phyloP scores from a whole-genome alignment of 352 stramenopile genomes.

The Phytophthora rubi region DNA sequence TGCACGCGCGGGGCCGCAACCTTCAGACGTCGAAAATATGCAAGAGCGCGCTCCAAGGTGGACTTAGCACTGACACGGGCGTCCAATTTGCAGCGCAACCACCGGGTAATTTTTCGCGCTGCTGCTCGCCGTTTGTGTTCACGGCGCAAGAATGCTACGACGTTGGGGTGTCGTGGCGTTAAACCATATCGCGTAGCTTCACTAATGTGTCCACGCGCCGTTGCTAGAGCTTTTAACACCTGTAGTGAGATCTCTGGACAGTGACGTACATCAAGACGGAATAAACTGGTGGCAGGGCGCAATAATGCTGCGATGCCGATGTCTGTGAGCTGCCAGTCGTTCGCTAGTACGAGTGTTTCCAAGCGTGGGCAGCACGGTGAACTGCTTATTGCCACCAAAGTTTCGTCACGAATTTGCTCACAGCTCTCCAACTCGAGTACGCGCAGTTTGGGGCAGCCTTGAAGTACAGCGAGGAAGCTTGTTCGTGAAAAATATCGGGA shows the following conservation, averaged over 20 bases:
- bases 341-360: conserved; percentile 63
- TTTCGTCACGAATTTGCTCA: conserved; percentile 66
- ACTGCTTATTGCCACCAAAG: conserved; percentile 39
- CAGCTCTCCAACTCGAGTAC: conserved; percentile 76
- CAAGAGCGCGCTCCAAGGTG: conserved; percentile 52
- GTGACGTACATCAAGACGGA: conserved; percentile 60
- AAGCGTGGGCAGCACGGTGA: conserved; percentile 41
- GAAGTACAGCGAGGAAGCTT: conserved; percentile 59
- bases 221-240: conserved; percentile 44
- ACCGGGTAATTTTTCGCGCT: conserved; percentile 51
- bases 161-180: conserved; percentile 54
- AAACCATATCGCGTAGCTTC: conserved; percentile 50
- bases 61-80: conserved; percentile 45
- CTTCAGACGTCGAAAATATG: conserved; percentile 52
- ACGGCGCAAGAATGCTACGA: conserved; percentile 51
- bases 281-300: conserved; percentile 37
- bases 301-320: conserved; percentile 38
- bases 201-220: conserved; percentile 41
- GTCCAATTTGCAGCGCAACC: conserved; percentile 41
- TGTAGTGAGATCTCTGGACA: conserved; percentile 67
- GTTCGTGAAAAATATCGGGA: conserved; percentile 74
- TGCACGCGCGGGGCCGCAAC: conserved; percentile 57
- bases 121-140: conserved; percentile 38
- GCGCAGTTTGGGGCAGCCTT: conserved; percentile 41
- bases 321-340: conserved; percentile 82